Conservation (phyloP, 2,329 filamentous ascomycete genomes). For the Metarhizium sp. region DNA sequence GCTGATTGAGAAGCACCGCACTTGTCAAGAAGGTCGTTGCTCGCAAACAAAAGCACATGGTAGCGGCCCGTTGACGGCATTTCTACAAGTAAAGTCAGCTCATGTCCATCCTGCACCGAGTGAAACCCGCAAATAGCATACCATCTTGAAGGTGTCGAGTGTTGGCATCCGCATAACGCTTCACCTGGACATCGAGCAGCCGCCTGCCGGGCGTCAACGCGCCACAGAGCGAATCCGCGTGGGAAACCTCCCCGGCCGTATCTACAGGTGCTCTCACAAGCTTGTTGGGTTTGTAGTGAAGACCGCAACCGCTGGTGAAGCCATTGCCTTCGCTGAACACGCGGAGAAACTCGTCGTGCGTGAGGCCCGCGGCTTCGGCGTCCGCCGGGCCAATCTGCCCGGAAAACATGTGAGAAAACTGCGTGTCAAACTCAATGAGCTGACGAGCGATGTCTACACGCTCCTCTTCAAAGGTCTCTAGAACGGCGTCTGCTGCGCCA, state of each 20-base stretch:
- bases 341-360: slow-evolving; percentile 11
- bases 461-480: slow-evolving; percentile 35
- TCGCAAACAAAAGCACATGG: slow-evolving; percentile 5
- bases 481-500: slow-evolving; percentile 17
- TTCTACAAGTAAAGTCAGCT: neutral
- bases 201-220: slow-evolving; percentile 3
- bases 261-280: slow-evolving; percentile 1
- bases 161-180: slow-evolving; percentile 7
- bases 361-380: slow-evolving; percentile 4
- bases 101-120: neutral
- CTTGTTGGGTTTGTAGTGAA: slow-evolving; percentile 4
- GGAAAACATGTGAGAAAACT: slow-evolving; percentile 13
- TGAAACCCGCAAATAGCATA: neutral
- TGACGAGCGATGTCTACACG: slow-evolving; percentile 36
- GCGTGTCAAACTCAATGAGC: slow-evolving; percentile 34
- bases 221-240: neutral
- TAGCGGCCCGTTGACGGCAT: slow-evolving; percentile 7
- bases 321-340: slow-evolving; percentile 8
- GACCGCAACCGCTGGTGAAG: slow-evolving; percentile 8
- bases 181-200: slow-evolving; percentile 4
- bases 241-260: neutral
- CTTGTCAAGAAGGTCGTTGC: slow-evolving; percentile 3
- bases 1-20: neutral
- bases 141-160: slow-evolving; percentile 7
- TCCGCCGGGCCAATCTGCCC: slow-evolving; percentile 7